Percentiles rank a stretch among this genome's conserved stretches.
These are phyloP conservation scores for Pleomassaria siparia DNA, from an alignment of 2,329 filamentous ascomycete genomes.

Conservation along the genomic window DNA sequence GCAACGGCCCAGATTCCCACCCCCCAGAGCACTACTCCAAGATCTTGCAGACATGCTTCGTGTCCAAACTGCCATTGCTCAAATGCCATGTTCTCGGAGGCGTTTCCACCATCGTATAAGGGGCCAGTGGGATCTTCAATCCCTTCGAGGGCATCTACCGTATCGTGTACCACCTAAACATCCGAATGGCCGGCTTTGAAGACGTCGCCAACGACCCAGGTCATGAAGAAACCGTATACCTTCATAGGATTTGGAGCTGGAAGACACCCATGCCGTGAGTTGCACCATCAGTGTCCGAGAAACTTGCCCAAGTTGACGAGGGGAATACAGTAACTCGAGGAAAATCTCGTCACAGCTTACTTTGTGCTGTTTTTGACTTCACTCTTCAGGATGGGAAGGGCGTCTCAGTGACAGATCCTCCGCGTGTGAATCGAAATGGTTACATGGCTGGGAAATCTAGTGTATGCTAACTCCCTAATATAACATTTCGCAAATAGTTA, in stretches of 20 bases:
- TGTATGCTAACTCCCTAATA: constrained; percentile 40
- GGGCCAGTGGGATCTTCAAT: constrained; percentile 46
- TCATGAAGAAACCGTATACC: constrained; percentile 44
- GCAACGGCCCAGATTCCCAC: no score
- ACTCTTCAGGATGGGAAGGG: constrained; percentile 47
- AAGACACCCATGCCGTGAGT: constrained; percentile 48
- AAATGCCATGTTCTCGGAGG: constrained; percentile 43
- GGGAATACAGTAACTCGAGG: constrained; percentile 46
- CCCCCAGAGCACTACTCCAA: constrained; percentile 19
- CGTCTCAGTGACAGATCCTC: constrained; percentile 27
- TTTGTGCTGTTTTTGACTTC: constrained; percentile 54
- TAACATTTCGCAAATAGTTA: constrained; percentile 36
- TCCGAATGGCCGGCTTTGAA: constrained; percentile 56
- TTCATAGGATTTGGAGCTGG: constrained; percentile 44
- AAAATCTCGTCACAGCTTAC: constrained; percentile 52
- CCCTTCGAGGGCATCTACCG: constrained; percentile 58
- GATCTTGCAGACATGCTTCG: constrained; percentile 25
- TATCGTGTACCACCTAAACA: constrained; percentile 59
- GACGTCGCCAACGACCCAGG: constrained; percentile 58
- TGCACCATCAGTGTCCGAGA: constrained; percentile 17
- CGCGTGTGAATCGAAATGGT: constrained; percentile 40
- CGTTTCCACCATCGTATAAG: constrained; percentile 42
- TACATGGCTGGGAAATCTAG: constrained; percentile 47
- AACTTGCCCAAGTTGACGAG: neutral
- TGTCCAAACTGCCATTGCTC: constrained; percentile 43